phyloP scores from a whole-genome alignment of 2,329 filamentous ascomycete species.

The Penicillium sp. region DNA sequence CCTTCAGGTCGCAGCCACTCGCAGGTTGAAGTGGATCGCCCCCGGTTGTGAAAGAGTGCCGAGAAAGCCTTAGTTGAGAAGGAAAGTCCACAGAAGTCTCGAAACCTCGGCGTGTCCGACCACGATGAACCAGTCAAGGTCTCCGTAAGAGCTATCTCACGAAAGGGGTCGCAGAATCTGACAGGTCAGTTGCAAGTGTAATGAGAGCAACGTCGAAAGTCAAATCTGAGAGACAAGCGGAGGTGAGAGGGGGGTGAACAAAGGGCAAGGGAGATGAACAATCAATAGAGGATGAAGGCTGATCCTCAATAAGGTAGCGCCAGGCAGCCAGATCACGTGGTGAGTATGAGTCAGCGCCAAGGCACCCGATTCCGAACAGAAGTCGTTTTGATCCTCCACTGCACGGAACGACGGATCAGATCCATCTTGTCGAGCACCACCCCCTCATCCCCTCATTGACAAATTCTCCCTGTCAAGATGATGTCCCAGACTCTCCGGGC shows the following conservation, averaged over 20 bases:
- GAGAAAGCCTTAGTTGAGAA: constrained; percentile 9
- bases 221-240: constrained; percentile 28
- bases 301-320: constrained; percentile 5
- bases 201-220: constrained; percentile 23
- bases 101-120: constrained; percentile 35
- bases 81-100: constrained; percentile 23
- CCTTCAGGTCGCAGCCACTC: constrained; percentile 27
- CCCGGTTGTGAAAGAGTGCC: constrained; percentile 14
- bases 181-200: constrained; percentile 23
- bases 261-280: constrained; percentile 16
- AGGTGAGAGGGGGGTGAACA: constrained; percentile 21
- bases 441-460: constrained; percentile 26
- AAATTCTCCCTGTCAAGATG: constrained; percentile 43
- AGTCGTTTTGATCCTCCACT: constrained; percentile 27
- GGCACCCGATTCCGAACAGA: constrained; percentile 23
- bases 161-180: constrained; percentile 33
- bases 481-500: constrained; percentile 59
- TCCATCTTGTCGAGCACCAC: constrained; percentile 24
- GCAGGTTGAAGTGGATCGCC: constrained; percentile 14
- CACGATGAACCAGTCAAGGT: constrained; percentile 41
- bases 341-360: constrained; percentile 20
- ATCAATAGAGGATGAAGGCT: constrained; percentile 10
- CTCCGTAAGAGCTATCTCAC: constrained; percentile 36
- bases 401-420: constrained; percentile 26
- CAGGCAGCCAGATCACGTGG: constrained; percentile 14